Percentiles rank a stretch among this genome's conserved stretches.
These are phyloP conservation scores for Phaseolus lunatus DNA, from an alignment of 306 rosid genomes.

Conservation along the genomic window DNA sequence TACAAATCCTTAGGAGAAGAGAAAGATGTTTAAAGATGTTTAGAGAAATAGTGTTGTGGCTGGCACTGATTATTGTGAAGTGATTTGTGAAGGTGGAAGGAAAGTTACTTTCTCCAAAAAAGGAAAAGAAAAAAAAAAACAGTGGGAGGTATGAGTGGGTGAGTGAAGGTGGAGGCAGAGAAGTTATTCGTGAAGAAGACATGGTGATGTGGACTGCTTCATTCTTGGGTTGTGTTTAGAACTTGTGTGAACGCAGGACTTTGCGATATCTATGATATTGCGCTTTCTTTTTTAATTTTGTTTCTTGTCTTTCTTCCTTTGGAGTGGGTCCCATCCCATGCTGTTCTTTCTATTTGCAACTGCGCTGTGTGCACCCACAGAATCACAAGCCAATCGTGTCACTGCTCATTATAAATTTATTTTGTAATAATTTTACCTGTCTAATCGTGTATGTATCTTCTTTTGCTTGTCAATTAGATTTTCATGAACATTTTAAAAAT, in stretches of 20 bases:
- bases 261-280: neutral
- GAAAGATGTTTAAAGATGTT: neutral
- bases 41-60: neutral
- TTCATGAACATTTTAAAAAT: too few species aligned
- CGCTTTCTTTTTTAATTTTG: neutral
- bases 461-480: too few species aligned
- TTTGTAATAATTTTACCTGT: neutral
- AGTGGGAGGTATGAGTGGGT: neutral
- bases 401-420: neutral
- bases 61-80: neutral
- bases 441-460: neutral
- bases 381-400: neutral
- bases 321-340: conserved; percentile 2
- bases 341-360: neutral
- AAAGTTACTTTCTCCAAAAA: neutral
- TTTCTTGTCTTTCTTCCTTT: conserved; percentile 16
- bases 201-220: conserved; percentile 23
- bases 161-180: neutral
- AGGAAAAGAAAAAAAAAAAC: neutral
- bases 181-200: conserved; percentile 1
- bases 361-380: neutral
- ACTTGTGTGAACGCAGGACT: conserved; percentile 46
- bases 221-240: conserved; percentile 23
- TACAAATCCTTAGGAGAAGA: too few species aligned
- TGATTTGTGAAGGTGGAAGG: neutral